Percentiles rank a stretch among this genome's conserved stretches.
Evolutionary conservation across 83 land plant species (phyloP).

Genomic region (Picea abies): DNA sequence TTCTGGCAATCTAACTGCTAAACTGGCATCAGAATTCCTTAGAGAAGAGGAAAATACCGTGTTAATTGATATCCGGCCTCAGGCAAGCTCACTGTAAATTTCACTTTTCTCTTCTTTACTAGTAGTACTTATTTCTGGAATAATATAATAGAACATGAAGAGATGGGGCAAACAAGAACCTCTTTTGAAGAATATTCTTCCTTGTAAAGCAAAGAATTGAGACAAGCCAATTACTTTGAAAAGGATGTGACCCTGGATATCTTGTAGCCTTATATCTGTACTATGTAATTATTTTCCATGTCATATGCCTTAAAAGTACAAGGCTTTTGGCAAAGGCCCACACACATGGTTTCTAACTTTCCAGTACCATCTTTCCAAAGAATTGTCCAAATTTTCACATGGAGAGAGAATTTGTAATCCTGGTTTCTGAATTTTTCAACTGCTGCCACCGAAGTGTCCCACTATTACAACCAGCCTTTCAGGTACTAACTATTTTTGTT

Average conservation of each 20-base stretch:
- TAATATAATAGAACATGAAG: not conserved
- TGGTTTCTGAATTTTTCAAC: not conserved
- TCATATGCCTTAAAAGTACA: no score
- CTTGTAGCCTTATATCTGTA: not conserved
- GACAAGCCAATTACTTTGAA: not conserved
- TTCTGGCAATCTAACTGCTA: slow-evolving; percentile 67
- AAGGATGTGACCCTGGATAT: not conserved
- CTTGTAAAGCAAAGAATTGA: not conserved
- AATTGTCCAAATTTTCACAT: not conserved
- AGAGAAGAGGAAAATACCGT: slow-evolving; percentile 36
- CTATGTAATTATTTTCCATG: no score
- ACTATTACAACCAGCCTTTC: not conserved
- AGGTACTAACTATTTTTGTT: not conserved
- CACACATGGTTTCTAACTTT: not conserved
- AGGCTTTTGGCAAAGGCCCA: no score
- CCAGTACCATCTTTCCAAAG: not conserved
- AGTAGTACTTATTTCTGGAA: not conserved
- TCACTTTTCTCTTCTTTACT: slow-evolving; percentile 32
- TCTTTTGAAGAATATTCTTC: not conserved
- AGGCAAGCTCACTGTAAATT: slow-evolving; percentile 70
- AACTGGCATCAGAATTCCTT: slow-evolving; percentile 47
- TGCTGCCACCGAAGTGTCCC: not conserved
- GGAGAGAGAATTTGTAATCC: not conserved
- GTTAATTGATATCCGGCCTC: slow-evolving; percentile 77
- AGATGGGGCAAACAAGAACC: not conserved